Base-by-base conservation (phyloP, 768 basidiomycete genomes). In the Mycena belliarum region DNA sequence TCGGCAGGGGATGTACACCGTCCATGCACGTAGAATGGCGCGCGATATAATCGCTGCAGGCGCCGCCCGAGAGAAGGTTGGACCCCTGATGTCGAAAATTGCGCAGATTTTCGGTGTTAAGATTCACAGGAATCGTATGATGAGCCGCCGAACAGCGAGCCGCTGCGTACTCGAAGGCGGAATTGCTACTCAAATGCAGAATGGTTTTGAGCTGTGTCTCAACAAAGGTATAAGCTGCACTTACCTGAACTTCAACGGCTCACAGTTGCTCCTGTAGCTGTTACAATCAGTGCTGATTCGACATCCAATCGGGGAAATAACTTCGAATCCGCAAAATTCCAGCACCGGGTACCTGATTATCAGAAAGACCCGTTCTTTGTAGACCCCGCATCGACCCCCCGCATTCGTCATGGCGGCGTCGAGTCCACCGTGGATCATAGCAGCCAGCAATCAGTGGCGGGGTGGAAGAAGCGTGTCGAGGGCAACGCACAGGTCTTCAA, bases 301-400 rank as follows among this genome's bases (percentile, higher is more conserved):
- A 54, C 53, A 0, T 54, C 53, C 2, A 38, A 54, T 21, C 53
- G 53, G 3, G 53, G 53, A 14, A 37, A 26, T 12, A 54, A 54
- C 12, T 40, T 28, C n/a, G 53, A 54, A 32, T 4, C 14, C 8
- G 4, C 53, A 21, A 35, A 54, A 16, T 12, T 54, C 6, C 20
- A 20, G n/a, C 9, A 16, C 23, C 45, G 53, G 26, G 53, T 18
- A 4, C 45, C 53, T 9, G 37, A 54, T 29, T 54, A 54, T 26
- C 18, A 38, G 37, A n/a, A n/a, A 6, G 37, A 38, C 33, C 33
- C 33, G 4, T 35, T 35, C 14, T 15, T 12, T 15, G 40, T 40
- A 4, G 37, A 35, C 11, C 35, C 52, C 3, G 28, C 18, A 7
- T 54, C 52, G 1, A 46, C 20, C 3, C 52, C 32, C 9, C 10